Evolutionary conservation across 2,329 filamentous ascomycete species (phyloP), one percentile per base, ranked within the genome.

Genomic region (Fusarium ramigenum): DNA sequence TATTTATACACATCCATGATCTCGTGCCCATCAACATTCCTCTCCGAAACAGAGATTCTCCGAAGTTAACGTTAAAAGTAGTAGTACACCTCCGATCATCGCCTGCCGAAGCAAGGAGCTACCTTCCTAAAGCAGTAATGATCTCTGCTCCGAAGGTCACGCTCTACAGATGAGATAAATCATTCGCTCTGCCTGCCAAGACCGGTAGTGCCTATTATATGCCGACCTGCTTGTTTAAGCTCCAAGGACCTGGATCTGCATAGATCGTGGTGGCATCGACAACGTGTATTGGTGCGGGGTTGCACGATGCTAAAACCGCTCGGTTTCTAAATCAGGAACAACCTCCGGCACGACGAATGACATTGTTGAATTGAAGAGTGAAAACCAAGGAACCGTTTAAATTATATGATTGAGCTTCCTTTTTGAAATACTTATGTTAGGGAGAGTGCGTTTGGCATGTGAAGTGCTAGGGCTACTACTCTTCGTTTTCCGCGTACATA

Each of bases 401-500:
- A 16, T 0, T n/a, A 28, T 39, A 37, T 25, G 1, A 43, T 10
- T 42, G 36, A 69, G 36, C 50, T 69, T 69, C 66, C 66, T 25
- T 52, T 69, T 69, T 6, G 19, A 67, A 16, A 9, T 7, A 28
- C 8, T 47, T 14, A 9, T 19, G 16, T 21, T n/a, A 6, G 11
- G 21, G 4, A 15, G 9, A n/a, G 11, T 25, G 18, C n/a, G 6
- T 14, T 6, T 16, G 15, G 14, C 64, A 64, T 52, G 49, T 50
- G 49, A 46, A n/a, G 16, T 23, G 11, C 18, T 1, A 3, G 12
- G 12, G 2, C 32, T 66, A 70, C 58, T 77, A 72, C 28, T 72
- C 23, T 7, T 72, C 56, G 21, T 77, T 75, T 23, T 72, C n/a
- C 18, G 75, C 72, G 42, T 77, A 74, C 19, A 77, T 70, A 1